Conservation (phyloP, 192 early-diverging fungal genomes). For the Linnemannia zychae region DNA sequence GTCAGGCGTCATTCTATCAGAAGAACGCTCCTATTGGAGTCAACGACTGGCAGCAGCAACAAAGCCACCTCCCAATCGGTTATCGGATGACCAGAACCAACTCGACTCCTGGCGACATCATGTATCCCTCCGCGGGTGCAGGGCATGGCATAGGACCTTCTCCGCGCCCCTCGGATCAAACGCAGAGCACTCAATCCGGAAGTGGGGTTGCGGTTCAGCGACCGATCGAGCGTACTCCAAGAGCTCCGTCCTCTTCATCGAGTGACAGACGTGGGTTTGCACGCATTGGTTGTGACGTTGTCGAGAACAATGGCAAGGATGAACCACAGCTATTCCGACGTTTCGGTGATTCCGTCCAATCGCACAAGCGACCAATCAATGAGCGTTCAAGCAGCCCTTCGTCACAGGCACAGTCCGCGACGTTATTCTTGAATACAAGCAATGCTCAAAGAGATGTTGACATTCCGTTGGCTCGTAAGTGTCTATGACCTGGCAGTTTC, state of each 20-base stretch:
- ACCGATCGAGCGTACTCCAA: neutral
- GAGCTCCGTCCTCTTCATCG: neutral
- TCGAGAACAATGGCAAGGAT: neutral
- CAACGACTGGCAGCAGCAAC: neutral
- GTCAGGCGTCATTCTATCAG: slow-evolving; percentile 34
- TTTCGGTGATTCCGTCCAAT: neutral
- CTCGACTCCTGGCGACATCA: neutral
- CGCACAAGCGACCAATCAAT: neutral
- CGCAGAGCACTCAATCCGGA: neutral
- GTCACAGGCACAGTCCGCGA: neutral
- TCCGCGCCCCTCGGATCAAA: neutral
- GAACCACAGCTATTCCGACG: neutral
- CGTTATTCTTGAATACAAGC: neutral
- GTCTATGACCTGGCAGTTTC: neutral
- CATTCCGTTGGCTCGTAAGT: neutral
- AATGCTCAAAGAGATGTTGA: neutral
- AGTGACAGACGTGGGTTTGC: neutral
- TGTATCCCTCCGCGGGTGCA: slow-evolving; percentile 8
- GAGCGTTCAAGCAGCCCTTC: neutral
- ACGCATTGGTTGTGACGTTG: neutral
- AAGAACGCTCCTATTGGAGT: neutral
- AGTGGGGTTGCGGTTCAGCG: neutral
- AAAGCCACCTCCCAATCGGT: neutral
- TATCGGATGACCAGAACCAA: neutral
- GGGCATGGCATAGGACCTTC: neutral